phyloP scores from a whole-genome alignment of 2,329 filamentous ascomycete genomes.

The Trichoderma atrobrunneum region DNA sequence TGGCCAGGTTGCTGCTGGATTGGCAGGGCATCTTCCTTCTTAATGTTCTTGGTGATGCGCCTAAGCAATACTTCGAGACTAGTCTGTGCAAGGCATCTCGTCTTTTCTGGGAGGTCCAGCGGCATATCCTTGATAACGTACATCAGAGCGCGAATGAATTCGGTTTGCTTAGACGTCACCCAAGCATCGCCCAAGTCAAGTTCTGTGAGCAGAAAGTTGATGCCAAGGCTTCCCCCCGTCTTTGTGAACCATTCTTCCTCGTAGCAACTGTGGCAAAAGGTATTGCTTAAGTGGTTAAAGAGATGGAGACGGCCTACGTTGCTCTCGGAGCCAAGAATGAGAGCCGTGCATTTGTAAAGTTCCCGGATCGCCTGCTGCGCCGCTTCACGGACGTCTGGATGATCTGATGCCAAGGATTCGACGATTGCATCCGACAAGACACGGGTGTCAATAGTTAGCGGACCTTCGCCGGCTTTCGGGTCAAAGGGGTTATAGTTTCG shows the following conservation, averaged over 20 bases:
- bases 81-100: slow-evolving; percentile 75
- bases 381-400: slow-evolving; percentile 73
- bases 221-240: slow-evolving; percentile 85
- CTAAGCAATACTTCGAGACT: slow-evolving; percentile 77
- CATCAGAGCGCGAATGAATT: slow-evolving; percentile 87
- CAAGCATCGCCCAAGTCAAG: slow-evolving; percentile 81
- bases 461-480: slow-evolving; percentile 80
- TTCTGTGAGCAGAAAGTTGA: slow-evolving; percentile 81
- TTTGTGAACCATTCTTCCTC: slow-evolving; percentile 99
- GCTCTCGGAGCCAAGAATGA: slow-evolving; percentile 73
- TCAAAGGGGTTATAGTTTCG: slow-evolving; percentile 77
- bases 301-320: slow-evolving; percentile 76
- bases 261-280: slow-evolving; percentile 92
- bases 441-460: slow-evolving; percentile 80
- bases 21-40: slow-evolving; percentile 66
- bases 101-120: slow-evolving; percentile 85
- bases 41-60: slow-evolving; percentile 73
- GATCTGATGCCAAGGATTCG: slow-evolving; percentile 84
- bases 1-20: slow-evolving; percentile 42
- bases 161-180: slow-evolving; percentile 77
- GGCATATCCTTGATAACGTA: slow-evolving; percentile 99
- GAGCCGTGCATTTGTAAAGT: slow-evolving; percentile 71
- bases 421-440: slow-evolving; percentile 86
- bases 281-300: slow-evolving; percentile 77
- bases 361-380: slow-evolving; percentile 76